Percentiles rank a stretch among this genome's conserved stretches.
Evolutionary conservation across 768 basidiomycete species (phyloP).

Genomic region (Phlegmacium glaucopus): DNA sequence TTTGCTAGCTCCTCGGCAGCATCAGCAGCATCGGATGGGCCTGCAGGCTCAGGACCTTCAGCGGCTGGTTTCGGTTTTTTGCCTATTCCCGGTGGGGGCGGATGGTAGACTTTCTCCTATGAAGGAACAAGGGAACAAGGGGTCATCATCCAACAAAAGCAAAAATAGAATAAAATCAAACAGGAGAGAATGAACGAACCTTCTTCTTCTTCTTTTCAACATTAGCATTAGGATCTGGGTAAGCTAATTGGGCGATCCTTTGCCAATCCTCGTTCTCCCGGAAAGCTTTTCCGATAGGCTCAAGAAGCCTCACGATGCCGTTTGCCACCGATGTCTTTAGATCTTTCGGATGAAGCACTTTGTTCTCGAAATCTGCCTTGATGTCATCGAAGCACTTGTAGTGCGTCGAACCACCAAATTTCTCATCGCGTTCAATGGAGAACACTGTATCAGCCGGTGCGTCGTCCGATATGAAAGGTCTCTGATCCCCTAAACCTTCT

Average conservation of each 20-base stretch:
- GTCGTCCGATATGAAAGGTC: conserved; percentile 59
- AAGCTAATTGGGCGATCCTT: conserved; percentile 71
- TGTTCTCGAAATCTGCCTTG: conserved; percentile 69
- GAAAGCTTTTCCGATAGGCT: conserved; percentile 79
- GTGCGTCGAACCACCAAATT: conserved; percentile 79
- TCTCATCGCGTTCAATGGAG: conserved; percentile 71
- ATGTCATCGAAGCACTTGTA: conserved; percentile 65
- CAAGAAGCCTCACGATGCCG: conserved; percentile 70
- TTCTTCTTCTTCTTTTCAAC: conserved; percentile 69
- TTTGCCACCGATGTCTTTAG: conserved; percentile 77
- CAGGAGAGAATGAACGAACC: conserved; percentile 20
- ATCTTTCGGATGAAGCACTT: conserved; percentile 85
- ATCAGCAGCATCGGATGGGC: conserved; percentile 8
- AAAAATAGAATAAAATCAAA: not conserved
- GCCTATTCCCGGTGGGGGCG: conserved; percentile 79
- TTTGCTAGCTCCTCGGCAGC: conserved; percentile 12
- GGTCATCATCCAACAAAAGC: not conserved
- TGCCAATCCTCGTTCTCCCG: conserved; percentile 80
- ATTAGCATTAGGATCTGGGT: conserved; percentile 73
- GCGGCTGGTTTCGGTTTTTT: conserved; percentile 41
- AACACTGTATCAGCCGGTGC: conserved; percentile 85
- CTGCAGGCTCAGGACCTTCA: conserved; percentile 2
- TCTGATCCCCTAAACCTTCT: conserved; percentile 46
- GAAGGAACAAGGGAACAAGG: conserved; percentile 5
- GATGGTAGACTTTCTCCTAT: conserved; percentile 79